Evolutionary conservation across 2,329 filamentous ascomycete species (phyloP), one percentile per base, ranked within the genome.

Genomic region (Macrophomina tecta): DNA sequence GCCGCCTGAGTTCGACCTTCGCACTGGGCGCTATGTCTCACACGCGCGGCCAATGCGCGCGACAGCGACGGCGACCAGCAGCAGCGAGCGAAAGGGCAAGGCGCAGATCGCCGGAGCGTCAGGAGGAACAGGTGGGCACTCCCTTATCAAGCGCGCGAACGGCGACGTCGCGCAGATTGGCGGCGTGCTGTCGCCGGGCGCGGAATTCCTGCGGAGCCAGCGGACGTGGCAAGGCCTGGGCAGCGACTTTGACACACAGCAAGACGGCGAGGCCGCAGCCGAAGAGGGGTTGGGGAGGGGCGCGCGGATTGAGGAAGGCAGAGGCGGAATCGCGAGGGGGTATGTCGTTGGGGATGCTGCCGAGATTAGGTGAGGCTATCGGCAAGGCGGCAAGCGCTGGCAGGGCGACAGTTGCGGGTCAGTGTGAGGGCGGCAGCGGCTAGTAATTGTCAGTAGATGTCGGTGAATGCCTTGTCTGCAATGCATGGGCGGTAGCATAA

Each of bases 141-240:
- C 88, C 0, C 80, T 98, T 32, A 84, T 89, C 12, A 89, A 87
- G 75, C 84, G 89, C 72, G 75, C 82, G 70, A 89, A 88, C 64
- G 89, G 90, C 2, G 91, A 97, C 70, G 72, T 98, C 18, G 90
- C 92, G 0, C 89, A 89, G 53, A 88, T 98, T 71, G 94, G 94
- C 62, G 93, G 93, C 6, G 87, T 94, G 0, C 84, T 91, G n/a
- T 98, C 94, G 53, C 95, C 95, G 0, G 95, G 93, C 0, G 95
- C 95, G 0, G 92, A 97, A 77, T 98, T 87, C 72, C 81, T 99
- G 69, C 87, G 90, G 38, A 91, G 90, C 3, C 87, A 94, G 73
- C 83, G 95, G 66, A 97, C 92, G 4, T 99, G 95, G 95, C 91
- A 91, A 74, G 95, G 95, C 0, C 80, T 99, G 30, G 95, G 95